Percentiles rank a stretch among this genome's conserved stretches.
Evolutionary conservation across 75 land plant genomes (phyloP).

Genomic region (Pseudotsuga menziesii): DNA sequence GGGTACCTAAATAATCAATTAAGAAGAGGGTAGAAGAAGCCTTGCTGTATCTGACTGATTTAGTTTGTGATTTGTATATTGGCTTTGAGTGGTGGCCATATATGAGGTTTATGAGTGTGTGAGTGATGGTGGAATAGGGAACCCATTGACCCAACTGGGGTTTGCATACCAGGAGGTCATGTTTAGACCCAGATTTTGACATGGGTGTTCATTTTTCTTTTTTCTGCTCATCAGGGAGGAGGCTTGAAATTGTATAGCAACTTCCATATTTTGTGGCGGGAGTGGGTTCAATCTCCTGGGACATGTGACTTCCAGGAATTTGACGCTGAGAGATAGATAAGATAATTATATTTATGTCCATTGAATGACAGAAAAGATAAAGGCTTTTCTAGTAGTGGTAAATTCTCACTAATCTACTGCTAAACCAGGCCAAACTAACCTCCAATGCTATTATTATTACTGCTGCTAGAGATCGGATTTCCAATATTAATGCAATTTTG

Average conservation of each 20-base stretch:
- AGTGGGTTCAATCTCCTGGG: no score
- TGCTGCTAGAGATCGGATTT: not conserved
- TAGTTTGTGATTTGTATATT: slow-evolving; percentile 1
- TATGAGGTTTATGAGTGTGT: slow-evolving; percentile 1
- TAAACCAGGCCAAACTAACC: no score
- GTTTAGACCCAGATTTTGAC: not conserved
- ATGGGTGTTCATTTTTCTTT: not conserved
- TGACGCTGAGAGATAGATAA: no score
- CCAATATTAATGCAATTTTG: slow-evolving; percentile 1
- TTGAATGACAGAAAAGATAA: no score
- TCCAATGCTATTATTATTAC: not conserved
- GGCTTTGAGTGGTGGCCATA: not conserved
- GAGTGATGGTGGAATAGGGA: not conserved
- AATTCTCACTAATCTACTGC: no score
- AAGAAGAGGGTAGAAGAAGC: slow-evolving; percentile 2
- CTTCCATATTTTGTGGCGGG: no score
- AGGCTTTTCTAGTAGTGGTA: no score
- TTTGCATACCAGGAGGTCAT: not conserved
- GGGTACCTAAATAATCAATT: no score
- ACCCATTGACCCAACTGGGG: not conserved
- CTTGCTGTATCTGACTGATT: slow-evolving; percentile 5
- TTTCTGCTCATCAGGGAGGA: not conserved
- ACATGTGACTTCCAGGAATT: no score
- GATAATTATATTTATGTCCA: no score
- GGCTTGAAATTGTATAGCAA: not conserved